Evolutionary conservation across 2,329 filamentous ascomycete genomes (phyloP).

Genomic region (Nakataea oryzae): DNA sequence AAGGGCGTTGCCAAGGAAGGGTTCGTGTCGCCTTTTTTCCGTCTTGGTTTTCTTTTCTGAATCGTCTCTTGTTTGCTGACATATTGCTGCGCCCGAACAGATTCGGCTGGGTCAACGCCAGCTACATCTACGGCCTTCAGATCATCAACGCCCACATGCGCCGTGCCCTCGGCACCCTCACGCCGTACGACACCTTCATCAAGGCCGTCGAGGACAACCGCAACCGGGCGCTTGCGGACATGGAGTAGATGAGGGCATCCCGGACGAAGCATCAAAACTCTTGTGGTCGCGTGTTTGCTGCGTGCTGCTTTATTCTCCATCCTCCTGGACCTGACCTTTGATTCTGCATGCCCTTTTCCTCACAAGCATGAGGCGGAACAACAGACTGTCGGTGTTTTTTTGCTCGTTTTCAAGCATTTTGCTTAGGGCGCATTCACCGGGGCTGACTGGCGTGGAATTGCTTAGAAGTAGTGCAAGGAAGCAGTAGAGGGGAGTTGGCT

Average conservation of each 20-base stretch:
- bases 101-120: conserved; percentile 98
- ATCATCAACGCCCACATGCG: conserved; percentile 84
- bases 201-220: conserved; percentile 51
- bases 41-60: not conserved
- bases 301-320: too few relatives aligned
- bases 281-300: too few relatives aligned
- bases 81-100: conserved; percentile 30
- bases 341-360: not conserved
- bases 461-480: not conserved
- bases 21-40: conserved; percentile 43
- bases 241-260: conserved; percentile 13
- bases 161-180: conserved; percentile 78
- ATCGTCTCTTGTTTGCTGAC: not conserved
- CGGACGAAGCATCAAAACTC: too few relatives aligned
- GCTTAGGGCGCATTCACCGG: not conserved
- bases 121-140: conserved; percentile 86
- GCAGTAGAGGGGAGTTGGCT: not conserved
- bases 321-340: too few relatives aligned
- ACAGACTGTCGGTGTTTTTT: not conserved
- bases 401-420: not conserved
- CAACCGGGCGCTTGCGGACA: conserved; percentile 39
- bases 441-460: not conserved
- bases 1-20: conserved; percentile 94
- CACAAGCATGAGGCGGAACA: not conserved
- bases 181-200: conserved; percentile 73